Evolutionary conservation across 2,329 filamentous ascomycete genomes (phyloP), one percentile per base, ranked within the genome.

Genomic region (Coleophoma eucalyptorum): DNA sequence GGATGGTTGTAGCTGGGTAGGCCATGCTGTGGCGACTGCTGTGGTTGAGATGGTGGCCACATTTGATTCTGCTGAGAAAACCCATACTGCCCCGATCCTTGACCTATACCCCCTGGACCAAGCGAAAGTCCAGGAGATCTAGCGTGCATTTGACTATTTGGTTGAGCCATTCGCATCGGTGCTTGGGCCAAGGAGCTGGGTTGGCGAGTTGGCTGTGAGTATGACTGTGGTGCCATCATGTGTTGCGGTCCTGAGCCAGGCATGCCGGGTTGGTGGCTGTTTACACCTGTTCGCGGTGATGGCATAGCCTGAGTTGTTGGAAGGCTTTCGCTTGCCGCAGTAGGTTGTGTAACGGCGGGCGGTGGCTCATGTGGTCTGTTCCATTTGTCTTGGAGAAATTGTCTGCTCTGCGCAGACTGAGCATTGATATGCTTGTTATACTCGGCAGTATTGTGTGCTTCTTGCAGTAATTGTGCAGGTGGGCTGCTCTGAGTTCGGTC

Each of bases 371-470:
- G 91, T 11, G 89, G 86, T 54, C 88, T 81, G 57, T 87, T 82
- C 88, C 92, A 97, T 57, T 91, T 80, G 50, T 83, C 84, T 49
- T 93, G 85, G 57, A 96, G 76, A 59, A 90, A 95, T 52, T 92
- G 86, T 52, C 78, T 81, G 52, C 94, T 87, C 69, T 88, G 86
- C 37, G 84, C 83, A 52, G 93, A 86, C 67, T 92, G 87, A 60
- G 88, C 81, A 62, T 88, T 90, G 47, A 97, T 77, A 43, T 81
- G 80, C 62, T 94, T 90, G 72, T 93, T 97, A 72, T 87, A 96
- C 60, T 97, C 93, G 51, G 90, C 90, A 16, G 93, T 87, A 56
- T 96, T 90, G 46, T 90, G 84, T 26, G 91, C 90, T 68, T 97
- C 91, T 43, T 88, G 87, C 57, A 94, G 78, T 49, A 97, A 83